A percentile compares a stretch with the other conserved stretches of the same genome.
Evolutionary conservation across 768 basidiomycete species (phyloP).

Genomic region (Tulasnella sp.): DNA sequence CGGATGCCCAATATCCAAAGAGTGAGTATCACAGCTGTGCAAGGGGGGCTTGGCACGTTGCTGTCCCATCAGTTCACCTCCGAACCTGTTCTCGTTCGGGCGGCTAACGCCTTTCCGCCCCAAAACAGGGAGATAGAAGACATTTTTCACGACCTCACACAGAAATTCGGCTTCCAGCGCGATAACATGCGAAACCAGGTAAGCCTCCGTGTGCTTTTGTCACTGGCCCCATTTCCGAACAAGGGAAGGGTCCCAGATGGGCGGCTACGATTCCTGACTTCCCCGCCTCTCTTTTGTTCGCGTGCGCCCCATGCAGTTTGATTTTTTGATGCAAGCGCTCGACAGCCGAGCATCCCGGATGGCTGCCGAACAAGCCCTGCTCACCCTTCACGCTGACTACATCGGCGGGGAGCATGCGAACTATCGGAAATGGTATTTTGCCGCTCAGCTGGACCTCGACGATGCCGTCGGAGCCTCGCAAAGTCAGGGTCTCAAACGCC

Average conservation of each 20-base stretch:
- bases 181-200: conserved; percentile 97
- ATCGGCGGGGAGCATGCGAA: conserved; percentile 98
- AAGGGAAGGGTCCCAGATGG: background rate
- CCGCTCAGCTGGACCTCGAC: conserved; percentile 96
- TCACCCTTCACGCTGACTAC: conserved; percentile 97
- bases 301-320: conserved; percentile 60
- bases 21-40: conserved; percentile 1
- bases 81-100: background rate
- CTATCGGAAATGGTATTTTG: conserved; percentile 99
- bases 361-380: conserved; percentile 92
- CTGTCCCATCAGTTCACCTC: background rate
- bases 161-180: conserved; percentile 98
- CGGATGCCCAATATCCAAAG: conserved; percentile 23
- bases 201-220: conserved; percentile 33
- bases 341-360: conserved; percentile 97
- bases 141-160: conserved; percentile 93
- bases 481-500: conserved; percentile 84
- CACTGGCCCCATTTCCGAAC: conserved; percentile 22
- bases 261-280: conserved; percentile 3
- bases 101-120: conserved; percentile 15
- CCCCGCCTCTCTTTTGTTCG: background rate
- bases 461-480: conserved; percentile 92
- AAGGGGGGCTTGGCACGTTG: background rate
- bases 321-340: conserved; percentile 96
- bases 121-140: conserved; percentile 82